These are phyloP conservation scores for Naganishia antarctica DNA, from an alignment of 768 basidiomycete species.

Conservation along the genomic window DNA sequence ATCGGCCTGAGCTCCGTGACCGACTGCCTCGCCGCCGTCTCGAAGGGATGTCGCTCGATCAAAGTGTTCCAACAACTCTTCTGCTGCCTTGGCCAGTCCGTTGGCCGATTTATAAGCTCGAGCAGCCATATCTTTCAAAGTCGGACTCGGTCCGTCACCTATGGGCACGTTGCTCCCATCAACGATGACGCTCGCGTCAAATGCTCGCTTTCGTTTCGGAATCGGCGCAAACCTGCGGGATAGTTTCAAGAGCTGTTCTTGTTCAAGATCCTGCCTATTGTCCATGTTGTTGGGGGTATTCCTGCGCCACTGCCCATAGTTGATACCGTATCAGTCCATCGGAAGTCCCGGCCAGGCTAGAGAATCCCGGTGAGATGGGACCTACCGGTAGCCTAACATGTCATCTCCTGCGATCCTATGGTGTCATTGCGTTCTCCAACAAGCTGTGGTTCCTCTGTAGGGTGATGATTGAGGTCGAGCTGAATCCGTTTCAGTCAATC, in stretches of 20 bases:
- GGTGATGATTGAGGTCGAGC: no score
- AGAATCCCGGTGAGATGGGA: not conserved
- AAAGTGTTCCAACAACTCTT: conserved; percentile 21
- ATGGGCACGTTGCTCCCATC: not conserved
- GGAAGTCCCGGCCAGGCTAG: no score
- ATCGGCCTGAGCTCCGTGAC: not conserved
- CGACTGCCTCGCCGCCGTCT: not conserved
- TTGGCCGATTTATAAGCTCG: not conserved
- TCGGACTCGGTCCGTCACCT: not conserved
- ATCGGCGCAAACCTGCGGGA: conserved; percentile 3
- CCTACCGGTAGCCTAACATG: conserved; percentile 2
- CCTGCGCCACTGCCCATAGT: not conserved
- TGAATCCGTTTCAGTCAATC: no score
- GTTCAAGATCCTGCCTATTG: not conserved
- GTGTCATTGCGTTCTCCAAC: no score
- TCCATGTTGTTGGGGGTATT: conserved; percentile 12
- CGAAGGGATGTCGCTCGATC: conserved; percentile 9
- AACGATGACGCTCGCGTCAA: not conserved
- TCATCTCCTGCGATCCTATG: not conserved
- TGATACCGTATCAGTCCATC: no score
- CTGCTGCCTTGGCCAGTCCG: conserved; percentile 19
- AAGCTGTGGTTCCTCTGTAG: no score
- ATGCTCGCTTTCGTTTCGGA: not conserved
- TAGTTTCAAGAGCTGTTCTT: not conserved
- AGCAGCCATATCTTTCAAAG: not conserved